Base-by-base conservation (phyloP, 108 stramenopile genomes). In the Epipyxis sp. region DNA sequence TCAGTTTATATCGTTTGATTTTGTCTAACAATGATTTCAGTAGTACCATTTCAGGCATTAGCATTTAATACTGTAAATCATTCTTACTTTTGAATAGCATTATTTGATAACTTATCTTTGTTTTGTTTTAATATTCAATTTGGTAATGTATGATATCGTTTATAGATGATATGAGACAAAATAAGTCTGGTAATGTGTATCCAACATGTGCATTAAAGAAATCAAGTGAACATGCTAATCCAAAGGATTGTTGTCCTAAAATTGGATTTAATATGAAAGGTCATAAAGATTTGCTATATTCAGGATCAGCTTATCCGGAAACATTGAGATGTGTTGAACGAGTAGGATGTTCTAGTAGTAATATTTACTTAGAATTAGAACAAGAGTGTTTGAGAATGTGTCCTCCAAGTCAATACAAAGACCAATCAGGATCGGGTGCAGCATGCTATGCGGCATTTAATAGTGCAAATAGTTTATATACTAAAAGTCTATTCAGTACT, bases 121-220 rank as follows among this genome's bases (percentile, higher is more conserved):
- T n/a, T n/a, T n/a, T n/a, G n/a, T n/a, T n/a, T n/a, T n/a, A n/a
- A n/a, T n/a, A n/a, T n/a, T n/a, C n/a, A n/a, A n/a, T n/a, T n/a
- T n/a, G n/a, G n/a, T n/a, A n/a, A n/a, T n/a, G n/a, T n/a, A n/a
- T n/a, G n/a, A n/a, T n/a, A n/a, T n/a, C n/a, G n/a, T n/a, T n/a
- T n/a, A n/a, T 50, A 50, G 20, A 50, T 50, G 46, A 50, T 50
- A 50, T 50, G 46, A 50, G 46, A 50, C 46, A 50, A 50, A 50
- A 50, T 50, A 50, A 50, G 20, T 50, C 46, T 13, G 46, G 46
- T 13, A 50, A 50, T 50, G 46, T 50, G 6, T 20, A 50, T 50
- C 46, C 46, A 50, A 6, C 6, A 13, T 50, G 46, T 50, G 13
- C 46, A 50, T 50, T 50, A 13, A 6, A n/a, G n/a, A n/a, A 6